Evolutionary conservation across 108 stramenopile genomes (phyloP), one percentile per base, ranked within the genome.

Genomic region (Fragilaria radians): DNA sequence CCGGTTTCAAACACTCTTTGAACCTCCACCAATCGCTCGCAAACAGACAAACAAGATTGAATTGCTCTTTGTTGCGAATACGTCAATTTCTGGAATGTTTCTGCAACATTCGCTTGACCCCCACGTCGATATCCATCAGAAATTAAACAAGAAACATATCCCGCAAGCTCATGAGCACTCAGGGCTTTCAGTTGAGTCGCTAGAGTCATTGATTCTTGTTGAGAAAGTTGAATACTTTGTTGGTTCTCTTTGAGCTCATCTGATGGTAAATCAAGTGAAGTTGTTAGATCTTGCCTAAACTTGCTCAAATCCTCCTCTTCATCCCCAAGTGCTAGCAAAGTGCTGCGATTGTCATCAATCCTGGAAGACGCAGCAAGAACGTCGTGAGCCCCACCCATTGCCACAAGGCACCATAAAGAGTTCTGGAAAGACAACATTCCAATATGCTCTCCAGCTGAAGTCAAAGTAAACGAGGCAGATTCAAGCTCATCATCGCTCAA

Each of bases 341-440:
- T 53, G 0, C 46, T 17, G 7, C 45, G 63, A 46, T 46, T 52
- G 5, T 18, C 71, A 49, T 86, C 85, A 28, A 86, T 68, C 53
- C 76, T 66, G 1, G 72, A 48, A 1, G 83, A 86, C 22, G 72
- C 78, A 48, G 75, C 73, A 4, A 66, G 67, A 32, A 85, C 74
- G 65, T 91, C 85, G 57, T 68, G 84, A 5, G 89, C 81, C 22
- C 89, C 89, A 25, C 89, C 89, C 55, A 91, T 70, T 31, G 89
- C 85, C 23, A 68, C 58, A 28, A 87, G 54, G 48, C 67, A 55
- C 89, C 89, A 91, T 18, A 91, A 52, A 11, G 79, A 74, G 62
- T 91, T 91, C 29, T 91, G 85, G 55, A 87, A 72, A n/a, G 81
- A 79, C 32, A 91, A 66, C 75, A 82, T 82, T 3, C 89, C 85